Conservation (phyloP, 495 filamentous ascomycete species). For the Trypethelium eluteriae region DNA sequence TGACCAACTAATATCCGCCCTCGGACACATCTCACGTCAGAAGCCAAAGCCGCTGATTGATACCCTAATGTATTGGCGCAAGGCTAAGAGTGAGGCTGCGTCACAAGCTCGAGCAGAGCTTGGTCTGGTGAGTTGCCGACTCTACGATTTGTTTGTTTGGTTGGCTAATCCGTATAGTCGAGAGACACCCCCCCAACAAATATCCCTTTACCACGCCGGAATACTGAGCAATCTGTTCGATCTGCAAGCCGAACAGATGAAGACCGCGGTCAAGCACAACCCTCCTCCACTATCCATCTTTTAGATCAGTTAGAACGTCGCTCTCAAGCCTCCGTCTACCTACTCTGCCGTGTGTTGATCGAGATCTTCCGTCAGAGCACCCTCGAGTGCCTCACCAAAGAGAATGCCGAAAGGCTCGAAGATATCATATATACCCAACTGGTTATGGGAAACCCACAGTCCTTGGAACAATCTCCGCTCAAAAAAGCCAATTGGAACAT, state of each 20-base stretch:
- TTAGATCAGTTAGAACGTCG: constrained; percentile 52
- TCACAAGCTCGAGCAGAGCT: constrained; percentile 52
- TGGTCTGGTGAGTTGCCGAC: constrained; percentile 47
- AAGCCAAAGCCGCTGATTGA: constrained; percentile 96
- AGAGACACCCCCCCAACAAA: constrained; percentile 7
- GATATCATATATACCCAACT: constrained; percentile 91
- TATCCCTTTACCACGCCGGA: constrained; percentile 3
- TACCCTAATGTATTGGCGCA: constrained; percentile 94
- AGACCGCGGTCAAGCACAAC: background rate
- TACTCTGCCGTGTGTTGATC: constrained; percentile 86
- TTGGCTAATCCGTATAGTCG: constrained; percentile 13
- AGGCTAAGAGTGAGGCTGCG: constrained; percentile 84
- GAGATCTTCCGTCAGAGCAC: constrained; percentile 90
- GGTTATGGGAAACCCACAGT: constrained; percentile 76
- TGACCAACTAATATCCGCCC: constrained; percentile 86
- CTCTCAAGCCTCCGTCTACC: constrained; percentile 86
- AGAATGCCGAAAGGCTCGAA: constrained; percentile 68
- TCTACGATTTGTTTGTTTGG: constrained; percentile 4
- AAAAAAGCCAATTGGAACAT: constrained; percentile 91
- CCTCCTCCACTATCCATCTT: constrained; percentile 1
- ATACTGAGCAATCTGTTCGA: constrained; percentile 8
- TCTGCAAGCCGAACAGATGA: constrained; percentile 3
- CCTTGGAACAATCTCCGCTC: constrained; percentile 66
- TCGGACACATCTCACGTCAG: constrained; percentile 85
- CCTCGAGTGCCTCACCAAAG: constrained; percentile 57